phyloP scores from a whole-genome alignment of 495 filamentous ascomycete genomes.

The Parmelia sp. region DNA sequence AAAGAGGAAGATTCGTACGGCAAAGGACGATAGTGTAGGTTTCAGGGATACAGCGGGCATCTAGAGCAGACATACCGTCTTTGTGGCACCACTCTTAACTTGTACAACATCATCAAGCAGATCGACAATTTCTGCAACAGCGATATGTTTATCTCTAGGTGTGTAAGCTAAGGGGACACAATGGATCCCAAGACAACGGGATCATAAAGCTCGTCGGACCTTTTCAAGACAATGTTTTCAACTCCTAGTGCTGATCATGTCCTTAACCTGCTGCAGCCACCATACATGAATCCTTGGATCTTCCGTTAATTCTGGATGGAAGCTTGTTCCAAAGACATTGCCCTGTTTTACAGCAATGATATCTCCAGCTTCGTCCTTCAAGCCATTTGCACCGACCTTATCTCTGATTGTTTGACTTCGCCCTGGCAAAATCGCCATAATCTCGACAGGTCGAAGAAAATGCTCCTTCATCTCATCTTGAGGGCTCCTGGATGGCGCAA shows the following conservation, averaged over 20 bases:
- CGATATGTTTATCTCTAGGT: slow-evolving; percentile 5
- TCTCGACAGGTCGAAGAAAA: slow-evolving; percentile 43
- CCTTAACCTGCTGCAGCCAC: slow-evolving; percentile 75
- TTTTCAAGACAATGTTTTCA: not conserved
- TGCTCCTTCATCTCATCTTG: slow-evolving; percentile 39
- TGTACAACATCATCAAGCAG: not conserved
- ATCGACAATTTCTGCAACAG: not conserved
- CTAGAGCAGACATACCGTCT: not conserved
- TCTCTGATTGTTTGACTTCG: slow-evolving; percentile 38
- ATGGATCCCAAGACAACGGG: not conserved
- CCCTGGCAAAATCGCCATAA: slow-evolving; percentile 46
- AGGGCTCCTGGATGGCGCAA: slow-evolving; percentile 55
- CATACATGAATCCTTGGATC: slow-evolving; percentile 87
- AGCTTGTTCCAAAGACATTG: slow-evolving; percentile 94
- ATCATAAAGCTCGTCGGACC: not conserved
- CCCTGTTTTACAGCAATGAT: slow-evolving; percentile 88
- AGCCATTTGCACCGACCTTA: slow-evolving; percentile 34
- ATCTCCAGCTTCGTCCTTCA: slow-evolving; percentile 56
- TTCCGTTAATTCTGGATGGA: slow-evolving; percentile 89
- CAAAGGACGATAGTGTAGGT: slow-evolving; percentile 38
- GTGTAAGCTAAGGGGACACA: not conserved
- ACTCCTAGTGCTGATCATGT: not conserved
- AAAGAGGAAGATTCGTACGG: slow-evolving; percentile 55
- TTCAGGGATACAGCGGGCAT: not conserved
- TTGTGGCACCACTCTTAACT: not conserved